Percentiles rank a stretch among this genome's conserved stretches.
phyloP scores from a whole-genome alignment of 345 rosid genomes.

The Tarenaya hassleriana region DNA sequence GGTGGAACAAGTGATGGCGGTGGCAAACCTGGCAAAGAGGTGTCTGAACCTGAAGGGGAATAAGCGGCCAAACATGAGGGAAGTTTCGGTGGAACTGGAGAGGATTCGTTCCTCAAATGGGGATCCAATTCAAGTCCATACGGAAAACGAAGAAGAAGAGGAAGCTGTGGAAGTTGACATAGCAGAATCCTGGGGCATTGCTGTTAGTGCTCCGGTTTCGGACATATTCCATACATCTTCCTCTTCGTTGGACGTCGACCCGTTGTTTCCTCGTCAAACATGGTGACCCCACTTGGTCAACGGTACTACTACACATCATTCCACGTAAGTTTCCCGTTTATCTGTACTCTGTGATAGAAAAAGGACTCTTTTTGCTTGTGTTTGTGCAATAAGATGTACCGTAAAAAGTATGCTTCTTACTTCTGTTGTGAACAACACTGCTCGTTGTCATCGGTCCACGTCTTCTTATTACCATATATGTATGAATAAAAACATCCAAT shows the following conservation, averaged over 20 bases:
- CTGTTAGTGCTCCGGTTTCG: neutral
- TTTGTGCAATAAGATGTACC: too few species aligned
- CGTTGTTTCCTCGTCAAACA: constrained; percentile 19
- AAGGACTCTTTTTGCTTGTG: too few species aligned
- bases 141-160: constrained; percentile 14
- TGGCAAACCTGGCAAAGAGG: constrained; percentile 29
- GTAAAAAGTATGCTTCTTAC: too few species aligned
- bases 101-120: neutral
- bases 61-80: constrained; percentile 40
- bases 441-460: too few species aligned
- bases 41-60: constrained; percentile 30
- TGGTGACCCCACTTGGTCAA: constrained; percentile 7
- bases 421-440: too few species aligned
- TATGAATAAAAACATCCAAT: too few species aligned
- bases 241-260: constrained; percentile 14
- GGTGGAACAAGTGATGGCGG: constrained; percentile 13
- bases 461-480: too few species aligned
- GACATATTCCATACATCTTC: neutral
- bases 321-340: too few species aligned
- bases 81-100: constrained; percentile 30
- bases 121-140: neutral
- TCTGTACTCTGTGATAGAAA: too few species aligned
- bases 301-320: neutral
- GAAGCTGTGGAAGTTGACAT: neutral
- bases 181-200: constrained; percentile 5